Evolutionary conservation across 2,329 filamentous ascomycete genomes (phyloP), one percentile per base, ranked within the genome.

Genomic region (Botrytis porri): DNA sequence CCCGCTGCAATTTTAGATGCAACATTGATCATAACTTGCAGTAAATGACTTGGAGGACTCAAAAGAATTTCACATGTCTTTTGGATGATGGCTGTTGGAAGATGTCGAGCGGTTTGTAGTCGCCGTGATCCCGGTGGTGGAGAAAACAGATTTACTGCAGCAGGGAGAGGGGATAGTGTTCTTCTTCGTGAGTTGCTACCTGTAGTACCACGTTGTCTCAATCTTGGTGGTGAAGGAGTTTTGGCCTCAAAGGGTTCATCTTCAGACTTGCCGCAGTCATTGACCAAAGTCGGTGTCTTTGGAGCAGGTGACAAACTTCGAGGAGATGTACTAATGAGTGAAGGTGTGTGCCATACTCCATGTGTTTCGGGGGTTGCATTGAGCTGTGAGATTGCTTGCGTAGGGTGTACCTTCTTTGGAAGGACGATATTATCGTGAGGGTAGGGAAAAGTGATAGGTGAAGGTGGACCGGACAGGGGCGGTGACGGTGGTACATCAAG

Each of bases 1-100:
- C 88, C 88, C 43, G 85, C 85, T 1, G 90, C 87, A 75, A 97
- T 93, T 75, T 88, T 90, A 0, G 92, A 90, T 0, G 94, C 93
- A 73, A 97, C 93, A 72, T 90, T 89, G 7, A 97, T 86, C 86
- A 97, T 94, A 59, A 97, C 84, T 39, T 89, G 86, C 51, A 97
- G 88, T 2, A 97, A 86, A 77, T 95, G 89, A 48, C 91, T 88
- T 0, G 95, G 94, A n/a, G 94, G 94, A 0, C 92, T 90, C 22
- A 97, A 84, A 6, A 97, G 86, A 43, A 96, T 86, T 69, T 93
- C 90, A 75, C 88, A 90, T 0, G 94, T 94, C 82, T 93, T 95
- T 72, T 91, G 88, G 39, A 97, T 87, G 43, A 97, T 87, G 4
- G 89, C 87, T 69, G 88, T 84, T 1, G 89, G 88, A 43, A 92